Base-by-base conservation (phyloP, 768 basidiomycete genomes). In the Russula dissimulans region DNA sequence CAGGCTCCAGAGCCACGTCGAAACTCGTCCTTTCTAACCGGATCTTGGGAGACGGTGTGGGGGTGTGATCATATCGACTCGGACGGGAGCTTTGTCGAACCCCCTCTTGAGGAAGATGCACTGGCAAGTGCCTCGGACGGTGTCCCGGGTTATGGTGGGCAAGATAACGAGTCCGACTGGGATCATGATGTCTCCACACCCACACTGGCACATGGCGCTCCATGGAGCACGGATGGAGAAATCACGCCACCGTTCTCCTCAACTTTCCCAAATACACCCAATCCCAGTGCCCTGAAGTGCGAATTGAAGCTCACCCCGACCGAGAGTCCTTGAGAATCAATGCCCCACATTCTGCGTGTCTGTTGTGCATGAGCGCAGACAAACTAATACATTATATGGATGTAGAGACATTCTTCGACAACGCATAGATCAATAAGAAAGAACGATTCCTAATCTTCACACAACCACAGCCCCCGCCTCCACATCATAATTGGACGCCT, bases 401-500 rank as follows among this genome's bases (percentile, higher is more conserved):
- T n/a, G n/a, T n/a, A n/a, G n/a, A n/a, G n/a, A n/a, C n/a, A n/a
- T n/a, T n/a, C n/a, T n/a, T n/a, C n/a, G n/a, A n/a, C n/a, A n/a
- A n/a, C n/a, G n/a, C n/a, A n/a, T n/a, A n/a, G n/a, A n/a, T n/a
- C n/a, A n/a, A n/a, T n/a, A n/a, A n/a, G n/a, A n/a, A n/a, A n/a
- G n/a, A n/a, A n/a, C n/a, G n/a, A n/a, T n/a, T n/a, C n/a, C n/a
- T n/a, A n/a, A n/a, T n/a, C n/a, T n/a, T n/a, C n/a, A n/a, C n/a
- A n/a, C n/a, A n/a, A n/a, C n/a, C n/a, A n/a, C n/a, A n/a, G n/a
- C n/a, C n/a, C n/a, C n/a, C n/a, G n/a, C n/a, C n/a, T 38, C 36
- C 36, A 4, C 42, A 17, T 9, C 50, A 22, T 53, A 57, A 52
- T 61, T 44, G 5, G 60, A 61, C 15, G 49, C 49, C 63, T 72